phyloP scores from a whole-genome alignment of 306 rosid genomes.

The Pyrus betulifolia region DNA sequence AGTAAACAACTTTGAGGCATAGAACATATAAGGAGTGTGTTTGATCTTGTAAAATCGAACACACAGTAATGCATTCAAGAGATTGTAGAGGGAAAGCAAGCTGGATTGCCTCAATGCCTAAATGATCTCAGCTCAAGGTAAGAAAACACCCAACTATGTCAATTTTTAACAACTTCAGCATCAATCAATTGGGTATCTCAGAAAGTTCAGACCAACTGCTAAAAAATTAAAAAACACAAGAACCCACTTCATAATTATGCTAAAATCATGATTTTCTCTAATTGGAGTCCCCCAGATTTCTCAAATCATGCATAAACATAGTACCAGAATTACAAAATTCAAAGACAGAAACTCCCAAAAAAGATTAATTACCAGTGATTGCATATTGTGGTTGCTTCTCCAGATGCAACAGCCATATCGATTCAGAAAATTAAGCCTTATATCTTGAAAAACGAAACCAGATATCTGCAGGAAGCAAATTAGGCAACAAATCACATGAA shows the following conservation, averaged over 20 bases:
- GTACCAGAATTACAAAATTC: background rate
- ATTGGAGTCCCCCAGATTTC: background rate
- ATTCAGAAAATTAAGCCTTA: background rate
- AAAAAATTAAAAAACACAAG: background rate
- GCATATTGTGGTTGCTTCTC: constrained; percentile 50
- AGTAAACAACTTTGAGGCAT: background rate
- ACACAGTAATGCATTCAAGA: background rate
- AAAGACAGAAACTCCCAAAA: background rate
- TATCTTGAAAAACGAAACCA: background rate
- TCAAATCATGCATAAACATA: background rate
- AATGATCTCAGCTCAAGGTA: background rate
- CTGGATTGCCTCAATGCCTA: background rate
- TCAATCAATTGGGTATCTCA: background rate
- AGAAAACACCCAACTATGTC: background rate
- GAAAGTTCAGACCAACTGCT: background rate
- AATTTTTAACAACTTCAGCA: background rate
- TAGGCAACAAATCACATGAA: background rate
- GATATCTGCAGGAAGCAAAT: background rate
- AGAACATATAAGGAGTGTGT: background rate
- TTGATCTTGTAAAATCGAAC: background rate
- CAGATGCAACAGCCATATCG: constrained; percentile 59
- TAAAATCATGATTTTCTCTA: background rate
- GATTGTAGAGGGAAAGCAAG: background rate
- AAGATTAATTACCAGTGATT: constrained; percentile 60
- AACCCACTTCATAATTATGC: background rate